phyloP scores from a whole-genome alignment of 75 land plant genomes.

The Picea sitchensis region DNA sequence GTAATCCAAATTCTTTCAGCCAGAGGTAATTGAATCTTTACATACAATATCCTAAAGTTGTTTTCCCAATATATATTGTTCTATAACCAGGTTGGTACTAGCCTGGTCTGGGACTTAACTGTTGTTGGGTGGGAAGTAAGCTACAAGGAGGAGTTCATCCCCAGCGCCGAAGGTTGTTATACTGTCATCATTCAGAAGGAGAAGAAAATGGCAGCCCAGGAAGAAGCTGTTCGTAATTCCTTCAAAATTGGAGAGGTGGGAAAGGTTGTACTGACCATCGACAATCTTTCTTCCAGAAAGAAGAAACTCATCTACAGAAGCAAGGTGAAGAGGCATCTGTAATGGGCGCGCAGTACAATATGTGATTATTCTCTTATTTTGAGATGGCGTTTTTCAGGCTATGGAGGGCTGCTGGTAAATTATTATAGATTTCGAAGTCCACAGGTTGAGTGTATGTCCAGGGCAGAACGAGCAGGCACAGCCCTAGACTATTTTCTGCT shows the following conservation, averaged over 20 bases:
- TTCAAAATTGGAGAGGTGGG: constrained; percentile 51
- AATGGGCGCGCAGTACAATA: too few species aligned
- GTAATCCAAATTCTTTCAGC: neutral
- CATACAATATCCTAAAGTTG: neutral
- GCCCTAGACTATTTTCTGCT: too few species aligned
- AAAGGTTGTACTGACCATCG: constrained; percentile 28
- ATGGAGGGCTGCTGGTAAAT: too few species aligned
- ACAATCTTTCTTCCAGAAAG: constrained; percentile 28
- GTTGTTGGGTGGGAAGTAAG: constrained; percentile 58
- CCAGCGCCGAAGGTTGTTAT: constrained; percentile 43
- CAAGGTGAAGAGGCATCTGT: neutral
- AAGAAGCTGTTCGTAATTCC: constrained; percentile 46
- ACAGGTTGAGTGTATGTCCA: too few species aligned
- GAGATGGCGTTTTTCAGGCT: too few species aligned
- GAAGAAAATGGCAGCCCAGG: constrained; percentile 22
- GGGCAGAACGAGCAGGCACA: too few species aligned
- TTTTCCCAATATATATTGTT: neutral
- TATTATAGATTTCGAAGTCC: too few species aligned
- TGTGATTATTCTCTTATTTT: too few species aligned
- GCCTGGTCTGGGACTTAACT: constrained; percentile 45
- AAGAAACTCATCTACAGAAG: constrained; percentile 31
- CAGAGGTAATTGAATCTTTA: neutral
- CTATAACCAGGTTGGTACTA: constrained; percentile 31
- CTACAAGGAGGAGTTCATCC: constrained; percentile 58
- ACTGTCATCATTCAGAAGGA: constrained; percentile 40